Base-by-base conservation (phyloP, 768 basidiomycete species). In the Kockovaella imperatae region DNA sequence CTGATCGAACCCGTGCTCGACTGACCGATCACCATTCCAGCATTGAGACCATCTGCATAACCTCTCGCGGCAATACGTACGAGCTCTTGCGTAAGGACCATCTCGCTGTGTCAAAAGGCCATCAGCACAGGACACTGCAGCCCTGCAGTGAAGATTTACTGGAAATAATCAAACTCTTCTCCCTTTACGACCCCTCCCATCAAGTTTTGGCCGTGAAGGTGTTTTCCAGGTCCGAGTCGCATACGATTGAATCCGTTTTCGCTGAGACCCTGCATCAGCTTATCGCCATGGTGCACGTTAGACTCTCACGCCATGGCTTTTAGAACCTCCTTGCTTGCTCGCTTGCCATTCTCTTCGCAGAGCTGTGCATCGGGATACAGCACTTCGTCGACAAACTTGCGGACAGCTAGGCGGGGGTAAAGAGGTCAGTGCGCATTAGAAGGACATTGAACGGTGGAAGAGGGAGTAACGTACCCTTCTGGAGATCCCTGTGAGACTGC, bases 151-250 rank as follows among this genome's bases (percentile, higher is more conserved):
- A 42, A 13, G n/a, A 32, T 55, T 75, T 87, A 91, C 64, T 90
- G 87, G 78, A 91, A 93, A 64, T 85, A 87, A 68, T 91, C 85
- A 59, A 85, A 91, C 69, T 90, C 83, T 67, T 87, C 85, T 1
- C 86, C 84, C 54, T 79, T 79, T 17, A 89, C 82, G 21, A 83
- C 61, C 3, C 84, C 88, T 48, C 75, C 78, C 76, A 87, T 80
- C 2, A 93, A 74, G 5, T 73, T 77, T n/a, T 77, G 75, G 1
- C 91, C 91, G 67, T 86, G 77, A 35, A 91, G 73, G 59, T 90
- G 88, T 60, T 83, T 86, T 29, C 86, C 87, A 0, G 91, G 91
- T 14, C 93, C 93, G 73, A 91, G 76, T 18, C 86, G 77, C 87
- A 95, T 93, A 13, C 87, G 86, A 65, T 87, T 85, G 17, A 96